Evolutionary conservation across 2,329 filamentous ascomycete genomes (phyloP).

Genomic region (Penicillium sclerotigenum): DNA sequence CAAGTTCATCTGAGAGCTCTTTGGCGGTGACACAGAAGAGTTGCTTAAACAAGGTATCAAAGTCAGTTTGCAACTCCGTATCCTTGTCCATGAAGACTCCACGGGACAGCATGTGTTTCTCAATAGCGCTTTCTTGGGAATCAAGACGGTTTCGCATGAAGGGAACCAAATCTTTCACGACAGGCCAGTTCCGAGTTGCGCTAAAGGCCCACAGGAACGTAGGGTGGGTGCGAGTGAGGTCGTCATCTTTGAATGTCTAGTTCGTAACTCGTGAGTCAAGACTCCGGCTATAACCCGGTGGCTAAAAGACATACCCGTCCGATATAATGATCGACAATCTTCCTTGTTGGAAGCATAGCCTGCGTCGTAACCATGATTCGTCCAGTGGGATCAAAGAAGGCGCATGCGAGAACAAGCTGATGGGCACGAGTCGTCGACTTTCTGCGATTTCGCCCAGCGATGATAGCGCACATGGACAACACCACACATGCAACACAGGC

Average conservation of each 20-base stretch:
- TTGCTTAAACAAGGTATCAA: conserved; percentile 74
- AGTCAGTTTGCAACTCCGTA: conserved; percentile 63
- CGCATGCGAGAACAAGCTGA: conserved; percentile 53
- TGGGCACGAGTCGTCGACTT: conserved; percentile 59
- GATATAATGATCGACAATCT: conserved; percentile 75
- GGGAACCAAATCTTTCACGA: conserved; percentile 64
- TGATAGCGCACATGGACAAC: conserved; percentile 55
- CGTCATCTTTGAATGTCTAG: conserved; percentile 62
- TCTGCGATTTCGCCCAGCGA: conserved; percentile 53
- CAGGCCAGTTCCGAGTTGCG: conserved; percentile 72
- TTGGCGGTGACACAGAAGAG: conserved; percentile 77
- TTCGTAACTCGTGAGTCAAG: conserved; percentile 17
- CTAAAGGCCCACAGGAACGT: conserved; percentile 87
- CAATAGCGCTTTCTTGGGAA: conserved; percentile 45
- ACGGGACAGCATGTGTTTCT: conserved; percentile 51
- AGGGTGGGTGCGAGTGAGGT: conserved; percentile 71
- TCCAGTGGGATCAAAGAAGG: conserved; percentile 44
- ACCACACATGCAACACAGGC: conserved; percentile 61
- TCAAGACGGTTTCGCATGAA: conserved; percentile 71
- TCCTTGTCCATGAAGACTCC: conserved; percentile 31
- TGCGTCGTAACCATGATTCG: conserved; percentile 48
- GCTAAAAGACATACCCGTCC: conserved; percentile 51
- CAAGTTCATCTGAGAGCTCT: conserved; percentile 66
- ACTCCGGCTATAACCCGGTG: not conserved
- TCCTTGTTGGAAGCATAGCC: conserved; percentile 49